These are phyloP conservation scores for Chlamydomonas sp. DNA, from an alignment of 139 green algal genomes.

Conservation along the genomic window DNA sequence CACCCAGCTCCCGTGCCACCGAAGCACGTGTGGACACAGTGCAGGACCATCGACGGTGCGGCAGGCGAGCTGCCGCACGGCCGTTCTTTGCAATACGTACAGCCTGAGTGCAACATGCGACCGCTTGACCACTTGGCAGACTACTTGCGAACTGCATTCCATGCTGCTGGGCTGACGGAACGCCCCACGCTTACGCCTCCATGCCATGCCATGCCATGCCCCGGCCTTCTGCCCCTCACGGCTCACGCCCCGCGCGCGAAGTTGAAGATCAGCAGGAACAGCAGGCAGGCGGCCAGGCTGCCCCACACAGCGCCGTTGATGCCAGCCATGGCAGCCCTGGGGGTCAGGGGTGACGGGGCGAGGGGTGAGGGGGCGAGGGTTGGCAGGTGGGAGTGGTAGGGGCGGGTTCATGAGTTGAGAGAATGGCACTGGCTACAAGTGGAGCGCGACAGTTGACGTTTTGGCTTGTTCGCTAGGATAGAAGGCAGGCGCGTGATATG, in stretches of 20 bases:
- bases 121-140: no score
- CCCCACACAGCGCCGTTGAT: slow-evolving; percentile 56
- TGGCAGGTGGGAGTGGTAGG: neutral
- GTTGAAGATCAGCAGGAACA: slow-evolving; percentile 43
- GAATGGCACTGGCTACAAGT: neutral
- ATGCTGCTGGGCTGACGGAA: no score
- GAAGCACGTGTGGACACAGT: no score
- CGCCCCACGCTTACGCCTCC: no score
- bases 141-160: no score
- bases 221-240: neutral
- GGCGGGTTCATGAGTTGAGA: neutral
- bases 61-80: no score
- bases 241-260: slow-evolving; percentile 17
- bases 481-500: no score
- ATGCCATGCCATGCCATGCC: no score
- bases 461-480: neutral
- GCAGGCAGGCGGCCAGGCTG: slow-evolving; percentile 7
- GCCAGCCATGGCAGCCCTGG: slow-evolving; percentile 32
- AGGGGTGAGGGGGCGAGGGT: neutral
- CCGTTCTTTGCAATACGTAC: no score
- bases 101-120: no score
- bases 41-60: no score
- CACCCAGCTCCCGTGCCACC: no score
- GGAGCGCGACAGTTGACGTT: neutral
- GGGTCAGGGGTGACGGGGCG: neutral